phyloP scores from a whole-genome alignment of 2,329 filamentous ascomycete genomes.

The Orbilia ellipsospora region DNA sequence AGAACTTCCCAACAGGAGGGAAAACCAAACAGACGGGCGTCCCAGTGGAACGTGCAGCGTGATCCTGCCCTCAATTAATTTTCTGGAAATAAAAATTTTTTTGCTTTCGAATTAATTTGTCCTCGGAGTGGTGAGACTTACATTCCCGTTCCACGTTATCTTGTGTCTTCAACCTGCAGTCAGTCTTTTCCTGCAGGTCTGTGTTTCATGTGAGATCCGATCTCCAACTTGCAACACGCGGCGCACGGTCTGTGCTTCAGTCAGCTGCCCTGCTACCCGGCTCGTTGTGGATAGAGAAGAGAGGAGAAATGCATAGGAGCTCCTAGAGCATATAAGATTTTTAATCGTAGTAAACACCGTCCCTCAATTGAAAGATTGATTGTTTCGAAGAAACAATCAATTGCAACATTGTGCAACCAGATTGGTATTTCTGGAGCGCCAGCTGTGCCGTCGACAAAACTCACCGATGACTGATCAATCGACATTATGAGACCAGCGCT shows the following conservation, averaged over 20 bases:
- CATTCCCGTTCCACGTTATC: no score
- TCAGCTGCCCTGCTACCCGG: not conserved
- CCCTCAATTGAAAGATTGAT: no score
- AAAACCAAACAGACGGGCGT: not conserved
- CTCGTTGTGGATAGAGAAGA: no score
- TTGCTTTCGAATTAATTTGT: not conserved
- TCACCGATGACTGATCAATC: not conserved
- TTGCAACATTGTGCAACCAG: no score
- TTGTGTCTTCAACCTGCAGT: no score
- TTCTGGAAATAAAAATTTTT: not conserved
- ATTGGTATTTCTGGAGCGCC: no score
- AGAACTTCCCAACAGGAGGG: constrained; percentile 8
- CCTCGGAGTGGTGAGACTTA: not conserved
- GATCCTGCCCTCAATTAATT: constrained; percentile 2
- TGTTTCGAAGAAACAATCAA: no score
- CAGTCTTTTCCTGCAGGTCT: not conserved
- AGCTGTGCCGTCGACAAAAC: not conserved
- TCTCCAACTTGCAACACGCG: not conserved
- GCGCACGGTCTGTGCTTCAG: not conserved
- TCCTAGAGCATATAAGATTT: no score
- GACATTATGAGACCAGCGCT: not conserved
- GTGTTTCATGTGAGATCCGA: not conserved
- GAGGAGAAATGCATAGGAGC: no score
- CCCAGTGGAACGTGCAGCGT: constrained; percentile 11
- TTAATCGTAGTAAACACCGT: no score